Conservation (phyloP, 768 basidiomycete species). For the Pilatotrama ljubarskyi region DNA sequence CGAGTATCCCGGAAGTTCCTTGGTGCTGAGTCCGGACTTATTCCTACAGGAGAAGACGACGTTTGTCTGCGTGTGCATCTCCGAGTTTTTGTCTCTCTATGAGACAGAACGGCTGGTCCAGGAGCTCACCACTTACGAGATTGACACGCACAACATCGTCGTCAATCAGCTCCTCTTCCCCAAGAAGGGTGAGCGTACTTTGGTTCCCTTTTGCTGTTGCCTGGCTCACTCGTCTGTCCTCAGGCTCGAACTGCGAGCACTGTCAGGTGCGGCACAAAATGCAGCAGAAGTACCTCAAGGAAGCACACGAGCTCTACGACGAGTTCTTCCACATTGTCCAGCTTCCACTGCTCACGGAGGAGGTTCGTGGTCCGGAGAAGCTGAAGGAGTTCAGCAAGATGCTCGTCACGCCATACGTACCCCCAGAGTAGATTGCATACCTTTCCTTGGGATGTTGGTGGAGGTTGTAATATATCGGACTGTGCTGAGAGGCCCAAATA, state of each 20-base stretch:
- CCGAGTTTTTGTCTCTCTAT: conserved; percentile 96
- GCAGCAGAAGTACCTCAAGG: conserved; percentile 97
- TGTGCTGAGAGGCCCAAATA: background rate
- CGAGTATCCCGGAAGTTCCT: background rate
- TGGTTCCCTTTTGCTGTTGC: background rate
- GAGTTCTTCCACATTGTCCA: conserved; percentile 98
- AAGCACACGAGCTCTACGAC: conserved; percentile 96
- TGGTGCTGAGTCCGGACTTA: background rate
- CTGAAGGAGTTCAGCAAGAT: conserved; percentile 91
- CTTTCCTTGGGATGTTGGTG: background rate
- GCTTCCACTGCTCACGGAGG: conserved; percentile 92
- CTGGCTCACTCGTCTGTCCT: background rate
- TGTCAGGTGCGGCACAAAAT: conserved; percentile 93
- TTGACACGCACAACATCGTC: conserved; percentile 98
- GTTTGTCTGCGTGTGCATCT: conserved; percentile 98
- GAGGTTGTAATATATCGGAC: conserved; percentile 16
- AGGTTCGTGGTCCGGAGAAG: conserved; percentile 94
- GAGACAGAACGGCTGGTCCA: conserved; percentile 98
- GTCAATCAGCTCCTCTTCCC: conserved; percentile 98
- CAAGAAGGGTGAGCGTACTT: conserved; percentile 65
- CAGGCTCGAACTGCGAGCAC: conserved; percentile 93
- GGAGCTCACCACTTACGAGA: conserved; percentile 90
- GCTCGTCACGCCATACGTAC: conserved; percentile 79
- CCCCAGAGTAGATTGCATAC: conserved; percentile 29
- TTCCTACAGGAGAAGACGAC: conserved; percentile 88